These are phyloP conservation scores for Anthoceros angustus DNA, from an alignment of 225 moss, liverwort and hornwort genomes.

Conservation along the genomic window DNA sequence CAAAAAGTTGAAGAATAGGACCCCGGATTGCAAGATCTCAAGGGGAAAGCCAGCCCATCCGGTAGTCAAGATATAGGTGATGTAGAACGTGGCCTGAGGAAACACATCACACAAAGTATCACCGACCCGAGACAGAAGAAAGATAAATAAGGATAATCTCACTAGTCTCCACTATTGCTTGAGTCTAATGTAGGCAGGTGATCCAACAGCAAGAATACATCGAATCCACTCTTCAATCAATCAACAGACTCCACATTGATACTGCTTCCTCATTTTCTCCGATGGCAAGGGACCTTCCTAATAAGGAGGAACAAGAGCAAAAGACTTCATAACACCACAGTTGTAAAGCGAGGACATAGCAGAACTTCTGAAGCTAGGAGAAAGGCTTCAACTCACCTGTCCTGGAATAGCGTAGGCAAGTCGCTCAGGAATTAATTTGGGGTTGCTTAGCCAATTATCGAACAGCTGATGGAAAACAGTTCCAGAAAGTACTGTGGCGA, in stretches of 20 bases:
- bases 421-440: conserved; percentile 19
- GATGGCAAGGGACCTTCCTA: no score
- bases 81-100: conserved; percentile 81
- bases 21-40: conserved; percentile 57
- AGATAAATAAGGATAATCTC: no score
- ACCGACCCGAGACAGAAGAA: neutral
- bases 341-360: neutral
- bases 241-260: no score
- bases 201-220: no score
- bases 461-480: conserved; percentile 74
- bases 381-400: conserved; percentile 13
- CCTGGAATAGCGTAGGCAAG: conserved; percentile 23
- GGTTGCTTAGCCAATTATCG: conserved; percentile 34
- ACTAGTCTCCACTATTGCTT: no score
- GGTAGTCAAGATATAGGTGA: conserved; percentile 88
- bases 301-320: no score
- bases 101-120: neutral
- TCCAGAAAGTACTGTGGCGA: conserved; percentile 16
- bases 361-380: conserved; percentile 2
- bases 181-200: no score
- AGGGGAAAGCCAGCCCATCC: conserved; percentile 97
- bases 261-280: neutral
- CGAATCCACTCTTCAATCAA: no score
- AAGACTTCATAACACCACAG: neutral
- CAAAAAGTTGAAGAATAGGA: conserved; percentile 40